Evolutionary conservation across 352 stramenopile species (phyloP).

Genomic region (Pythium oligandrum): DNA sequence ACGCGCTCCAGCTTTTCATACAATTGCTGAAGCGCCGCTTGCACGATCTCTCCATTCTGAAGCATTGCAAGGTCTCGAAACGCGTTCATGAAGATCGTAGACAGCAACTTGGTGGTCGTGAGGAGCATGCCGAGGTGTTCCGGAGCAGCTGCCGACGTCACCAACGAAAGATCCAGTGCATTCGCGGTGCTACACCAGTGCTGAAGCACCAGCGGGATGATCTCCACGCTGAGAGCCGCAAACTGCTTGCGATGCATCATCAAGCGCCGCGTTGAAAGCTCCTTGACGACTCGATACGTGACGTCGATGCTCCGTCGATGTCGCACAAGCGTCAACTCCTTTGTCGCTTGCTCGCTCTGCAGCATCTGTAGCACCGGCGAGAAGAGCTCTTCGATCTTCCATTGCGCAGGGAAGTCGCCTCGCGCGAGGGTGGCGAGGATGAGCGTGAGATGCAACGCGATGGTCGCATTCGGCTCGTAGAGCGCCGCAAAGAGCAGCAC

Average conservation of each 20-base stretch:
- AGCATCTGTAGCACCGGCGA: slow-evolving; percentile 47
- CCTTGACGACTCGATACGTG: slow-evolving; percentile 74
- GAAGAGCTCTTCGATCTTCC: slow-evolving; percentile 66
- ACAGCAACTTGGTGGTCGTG: slow-evolving; percentile 60
- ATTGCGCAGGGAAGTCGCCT: slow-evolving; percentile 67
- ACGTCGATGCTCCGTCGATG: slow-evolving; percentile 50
- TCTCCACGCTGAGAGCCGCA: slow-evolving; percentile 55
- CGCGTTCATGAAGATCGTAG: slow-evolving; percentile 63
- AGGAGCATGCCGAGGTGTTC: slow-evolving; percentile 37
- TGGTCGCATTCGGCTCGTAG: slow-evolving; percentile 47
- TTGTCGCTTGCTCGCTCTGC: slow-evolving; percentile 13
- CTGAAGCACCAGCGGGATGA: slow-evolving; percentile 53
- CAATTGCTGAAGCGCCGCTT: slow-evolving; percentile 52
- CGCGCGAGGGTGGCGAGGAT: slow-evolving; percentile 65
- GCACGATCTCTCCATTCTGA: slow-evolving; percentile 53
- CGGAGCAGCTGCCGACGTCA: not conserved
- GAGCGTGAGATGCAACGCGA: slow-evolving; percentile 62
- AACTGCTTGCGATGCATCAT: slow-evolving; percentile 83
- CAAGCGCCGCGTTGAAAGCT: slow-evolving; percentile 68
- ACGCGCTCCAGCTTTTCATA: slow-evolving; percentile 71
- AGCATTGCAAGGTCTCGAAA: slow-evolving; percentile 56
- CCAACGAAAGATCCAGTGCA: slow-evolving; percentile 4
- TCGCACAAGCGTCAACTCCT: slow-evolving; percentile 6
- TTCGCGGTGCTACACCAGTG: slow-evolving; percentile 34
- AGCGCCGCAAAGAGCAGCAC: slow-evolving; percentile 62